phyloP scores from a whole-genome alignment of 768 basidiomycete genomes.

The Phanerochaete carnosa region DNA sequence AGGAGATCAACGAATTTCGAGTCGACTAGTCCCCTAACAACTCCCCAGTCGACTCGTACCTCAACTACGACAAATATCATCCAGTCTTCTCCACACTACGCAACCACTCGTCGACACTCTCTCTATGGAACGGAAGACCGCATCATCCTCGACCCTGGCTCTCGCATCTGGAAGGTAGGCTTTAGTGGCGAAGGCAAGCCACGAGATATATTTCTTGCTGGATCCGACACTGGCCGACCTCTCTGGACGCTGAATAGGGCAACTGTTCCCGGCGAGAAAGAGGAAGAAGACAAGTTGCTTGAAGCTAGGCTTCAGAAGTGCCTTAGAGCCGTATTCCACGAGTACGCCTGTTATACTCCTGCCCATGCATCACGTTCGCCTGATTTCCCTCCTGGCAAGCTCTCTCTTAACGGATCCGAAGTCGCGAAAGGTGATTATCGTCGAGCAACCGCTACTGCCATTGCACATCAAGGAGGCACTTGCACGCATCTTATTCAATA shows the following conservation, averaged over 20 bases:
- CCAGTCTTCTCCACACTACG: conserved; percentile 79
- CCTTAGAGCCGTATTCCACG: conserved; percentile 77
- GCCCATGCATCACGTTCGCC: conserved; percentile 7
- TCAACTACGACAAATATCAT: conserved; percentile 42
- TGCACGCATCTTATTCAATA: conserved; percentile 84
- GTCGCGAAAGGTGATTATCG: conserved; percentile 88
- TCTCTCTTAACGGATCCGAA: conserved; percentile 93
- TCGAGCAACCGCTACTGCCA: conserved; percentile 88
- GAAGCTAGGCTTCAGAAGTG: conserved; percentile 65
- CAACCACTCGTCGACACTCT: conserved; percentile 84
- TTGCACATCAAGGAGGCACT: conserved; percentile 85
- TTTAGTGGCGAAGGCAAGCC: conserved; percentile 96
- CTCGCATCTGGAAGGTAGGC: conserved; percentile 93
- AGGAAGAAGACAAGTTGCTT: conserved; percentile 73
- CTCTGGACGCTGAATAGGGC: conserved; percentile 65
- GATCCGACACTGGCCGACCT: conserved; percentile 36
- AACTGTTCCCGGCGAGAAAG: conserved; percentile 49
- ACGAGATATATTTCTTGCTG: conserved; percentile 77
- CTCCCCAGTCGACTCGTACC: conserved; percentile 56
- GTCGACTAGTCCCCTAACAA: conserved; percentile 33
- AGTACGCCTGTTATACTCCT: conserved; percentile 48
- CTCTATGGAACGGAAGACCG: conserved; percentile 97
- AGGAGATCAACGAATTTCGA: conserved; percentile 16
- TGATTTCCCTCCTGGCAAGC: conserved; percentile 40
- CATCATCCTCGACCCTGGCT: conserved; percentile 92